Conservation (phyloP, 2,329 filamentous ascomycete species). For the Alternaria triticimaculans region DNA sequence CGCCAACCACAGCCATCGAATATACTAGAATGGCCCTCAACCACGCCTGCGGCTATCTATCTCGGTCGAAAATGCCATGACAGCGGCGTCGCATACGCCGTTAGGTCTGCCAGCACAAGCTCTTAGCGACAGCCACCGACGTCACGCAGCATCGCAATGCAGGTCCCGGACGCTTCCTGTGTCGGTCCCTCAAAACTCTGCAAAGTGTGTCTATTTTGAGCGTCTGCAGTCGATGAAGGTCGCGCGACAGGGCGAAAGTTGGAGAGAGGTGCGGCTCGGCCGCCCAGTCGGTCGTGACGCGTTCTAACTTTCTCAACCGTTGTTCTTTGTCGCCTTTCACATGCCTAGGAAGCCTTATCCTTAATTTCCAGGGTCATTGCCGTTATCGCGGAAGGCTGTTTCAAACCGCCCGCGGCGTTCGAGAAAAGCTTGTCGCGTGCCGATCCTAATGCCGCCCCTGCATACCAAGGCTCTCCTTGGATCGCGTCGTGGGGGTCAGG, state of each 20-base stretch:
- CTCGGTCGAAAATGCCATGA: not conserved
- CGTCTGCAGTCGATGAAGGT: not conserved
- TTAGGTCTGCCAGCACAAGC: constrained; percentile 1
- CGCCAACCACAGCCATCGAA: constrained; percentile 5
- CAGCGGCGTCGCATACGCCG: constrained; percentile 1
- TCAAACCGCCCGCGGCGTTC: constrained; percentile 9
- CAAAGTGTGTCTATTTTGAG: constrained; percentile 1
- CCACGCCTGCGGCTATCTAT: constrained; percentile 3
- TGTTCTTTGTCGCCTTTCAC: not conserved
- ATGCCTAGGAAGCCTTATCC: constrained; percentile 8
- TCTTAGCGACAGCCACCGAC: constrained; percentile 9
- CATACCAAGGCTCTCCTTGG: constrained; percentile 10
- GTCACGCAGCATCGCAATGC: constrained; percentile 11
- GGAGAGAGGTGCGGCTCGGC: not conserved
- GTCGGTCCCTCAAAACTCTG: not conserved
- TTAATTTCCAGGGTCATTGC: constrained; percentile 8
- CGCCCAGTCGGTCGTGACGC: not conserved
- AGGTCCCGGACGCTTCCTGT: constrained; percentile 10
- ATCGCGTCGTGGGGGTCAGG: constrained; percentile 16
- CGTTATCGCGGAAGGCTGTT: constrained; percentile 19
- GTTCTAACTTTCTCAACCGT: not conserved
- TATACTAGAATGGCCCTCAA: not conserved
- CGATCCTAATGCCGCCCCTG: constrained; percentile 24
- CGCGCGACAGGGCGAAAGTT: not conserved
- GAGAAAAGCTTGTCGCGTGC: constrained; percentile 14